phyloP scores from a whole-genome alignment of 352 stramenopile species.

The Phytophthora europaea region DNA sequence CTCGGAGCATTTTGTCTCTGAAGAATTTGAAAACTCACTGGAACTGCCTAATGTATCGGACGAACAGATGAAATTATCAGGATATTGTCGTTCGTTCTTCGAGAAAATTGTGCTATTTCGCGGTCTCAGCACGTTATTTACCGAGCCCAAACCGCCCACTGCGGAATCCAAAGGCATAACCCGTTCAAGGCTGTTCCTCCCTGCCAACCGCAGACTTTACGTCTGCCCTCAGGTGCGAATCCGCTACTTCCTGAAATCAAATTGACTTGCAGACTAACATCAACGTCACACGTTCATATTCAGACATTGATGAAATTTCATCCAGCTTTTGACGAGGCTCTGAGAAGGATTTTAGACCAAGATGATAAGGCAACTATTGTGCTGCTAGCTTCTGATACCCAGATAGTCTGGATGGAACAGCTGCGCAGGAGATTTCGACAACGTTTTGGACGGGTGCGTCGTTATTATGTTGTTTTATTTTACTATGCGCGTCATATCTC shows the following conservation, averaged over 20 bases:
- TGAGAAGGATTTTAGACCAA: slow-evolving; percentile 46
- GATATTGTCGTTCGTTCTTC: slow-evolving; percentile 51
- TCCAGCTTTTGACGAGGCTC: slow-evolving; percentile 55
- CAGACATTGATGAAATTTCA: slow-evolving; percentile 82
- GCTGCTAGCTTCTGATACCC: slow-evolving; percentile 54
- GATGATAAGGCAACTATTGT: slow-evolving; percentile 56
- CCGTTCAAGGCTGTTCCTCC: slow-evolving; percentile 51
- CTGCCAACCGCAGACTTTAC: slow-evolving; percentile 56
- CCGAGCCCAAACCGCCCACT: slow-evolving; percentile 30
- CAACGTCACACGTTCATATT: not conserved
- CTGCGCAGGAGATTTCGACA: slow-evolving; percentile 51
- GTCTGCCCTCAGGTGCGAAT: slow-evolving; percentile 58
- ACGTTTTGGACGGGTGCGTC: slow-evolving; percentile 43
- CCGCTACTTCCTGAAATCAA: not conserved
- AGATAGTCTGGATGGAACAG: slow-evolving; percentile 66
- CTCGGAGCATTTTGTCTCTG: slow-evolving; percentile 60
- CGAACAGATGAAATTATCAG: slow-evolving; percentile 13
- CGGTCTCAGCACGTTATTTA: slow-evolving; percentile 73
- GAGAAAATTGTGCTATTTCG: slow-evolving; percentile 81
- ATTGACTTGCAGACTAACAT: not conserved
- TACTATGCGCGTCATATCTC: not conserved
- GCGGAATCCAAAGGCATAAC: slow-evolving; percentile 32
- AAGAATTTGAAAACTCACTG: slow-evolving; percentile 27
- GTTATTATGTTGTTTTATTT: not conserved
- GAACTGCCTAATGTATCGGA: not conserved